A percentile compares a stretch with the other conserved stretches of the same genome.
These are phyloP conservation scores for Lasiosphaeris hirsuta DNA, from an alignment of 495 filamentous ascomycete genomes.

Conservation along the genomic window DNA sequence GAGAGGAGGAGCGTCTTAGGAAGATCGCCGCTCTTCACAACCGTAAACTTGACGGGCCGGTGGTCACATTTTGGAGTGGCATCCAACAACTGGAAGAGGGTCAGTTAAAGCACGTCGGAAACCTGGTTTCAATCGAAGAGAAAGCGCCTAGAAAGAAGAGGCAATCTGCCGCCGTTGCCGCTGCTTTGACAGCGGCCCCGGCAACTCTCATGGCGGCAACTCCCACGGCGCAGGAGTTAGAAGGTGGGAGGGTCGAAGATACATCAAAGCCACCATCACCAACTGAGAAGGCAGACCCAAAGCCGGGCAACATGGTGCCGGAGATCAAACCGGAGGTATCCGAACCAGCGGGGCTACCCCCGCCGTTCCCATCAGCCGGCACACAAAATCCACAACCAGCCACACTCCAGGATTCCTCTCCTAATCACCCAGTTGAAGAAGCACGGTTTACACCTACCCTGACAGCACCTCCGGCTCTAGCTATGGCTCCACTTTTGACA, in stretches of 20 bases:
- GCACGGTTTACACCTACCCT: too few relatives aligned
- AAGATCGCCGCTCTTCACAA: slow-evolving; percentile 83
- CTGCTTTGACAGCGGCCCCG: not conserved
- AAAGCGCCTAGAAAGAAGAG: slow-evolving; percentile 48
- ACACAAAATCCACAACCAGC: not conserved
- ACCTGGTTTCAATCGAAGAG: slow-evolving; percentile 58
- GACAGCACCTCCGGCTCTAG: too few relatives aligned
- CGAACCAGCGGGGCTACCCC: not conserved
- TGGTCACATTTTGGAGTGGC: slow-evolving; percentile 92
- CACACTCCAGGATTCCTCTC: not conserved
- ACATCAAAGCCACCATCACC: slow-evolving; percentile 16
- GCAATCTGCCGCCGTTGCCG: slow-evolving; percentile 30
- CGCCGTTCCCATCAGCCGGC: slow-evolving; percentile 9
- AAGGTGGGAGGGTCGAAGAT: slow-evolving; percentile 23
- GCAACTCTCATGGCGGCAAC: slow-evolving; percentile 14
- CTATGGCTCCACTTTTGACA: too few relatives aligned
- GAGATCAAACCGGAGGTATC: slow-evolving; percentile 22
- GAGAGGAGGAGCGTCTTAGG: slow-evolving; percentile 74
- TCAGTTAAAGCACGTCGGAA: slow-evolving; percentile 70
- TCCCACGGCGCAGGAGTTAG: slow-evolving; percentile 28
- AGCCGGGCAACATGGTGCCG: slow-evolving; percentile 10
- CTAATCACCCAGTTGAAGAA: too few relatives aligned
- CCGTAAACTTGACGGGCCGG: slow-evolving; percentile 80
- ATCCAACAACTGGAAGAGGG: slow-evolving; percentile 73
- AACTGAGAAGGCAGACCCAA: slow-evolving; percentile 17